phyloP scores from a whole-genome alignment of 1,284 basidiomycete genomes.

The Microbotryum intermedium region DNA sequence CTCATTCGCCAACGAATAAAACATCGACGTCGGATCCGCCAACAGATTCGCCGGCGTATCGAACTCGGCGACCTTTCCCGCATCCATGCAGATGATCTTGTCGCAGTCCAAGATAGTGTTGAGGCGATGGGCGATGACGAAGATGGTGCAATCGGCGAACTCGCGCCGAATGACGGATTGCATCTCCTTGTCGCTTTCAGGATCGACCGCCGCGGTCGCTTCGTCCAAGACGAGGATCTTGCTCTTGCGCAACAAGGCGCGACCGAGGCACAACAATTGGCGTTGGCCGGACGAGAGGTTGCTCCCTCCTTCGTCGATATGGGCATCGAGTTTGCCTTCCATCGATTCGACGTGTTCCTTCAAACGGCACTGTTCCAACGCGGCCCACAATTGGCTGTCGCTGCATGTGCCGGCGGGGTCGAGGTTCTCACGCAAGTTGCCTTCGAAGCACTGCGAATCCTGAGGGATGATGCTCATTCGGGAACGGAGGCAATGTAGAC shows the following conservation, averaged over 20 bases:
- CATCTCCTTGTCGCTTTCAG: slow-evolving; percentile 27
- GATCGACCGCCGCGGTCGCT: slow-evolving; percentile 38
- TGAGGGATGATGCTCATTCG: slow-evolving; percentile 85
- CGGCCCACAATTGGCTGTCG: slow-evolving; percentile 24
- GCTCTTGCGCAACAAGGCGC: slow-evolving; percentile 60
- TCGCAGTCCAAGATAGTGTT: slow-evolving; percentile 32
- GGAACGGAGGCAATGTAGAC: slow-evolving; percentile 62
- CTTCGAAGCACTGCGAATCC: slow-evolving; percentile 34
- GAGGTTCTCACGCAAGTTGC: slow-evolving; percentile 42
- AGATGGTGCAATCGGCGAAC: slow-evolving; percentile 24
- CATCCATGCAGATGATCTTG: slow-evolving; percentile 37
- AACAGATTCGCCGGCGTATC: slow-evolving; percentile 30
- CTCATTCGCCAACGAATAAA: slow-evolving; percentile 11
- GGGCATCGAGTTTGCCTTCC: slow-evolving; percentile 30
- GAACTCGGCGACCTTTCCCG: slow-evolving; percentile 30
- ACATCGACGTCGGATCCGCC: slow-evolving; percentile 4
- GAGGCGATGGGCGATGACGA: slow-evolving; percentile 26
- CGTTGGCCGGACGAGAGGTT: slow-evolving; percentile 78
- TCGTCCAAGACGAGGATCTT: slow-evolving; percentile 82
- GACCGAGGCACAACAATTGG: slow-evolving; percentile 45
- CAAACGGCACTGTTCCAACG: slow-evolving; percentile 18
- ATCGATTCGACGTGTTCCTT: slow-evolving; percentile 27
- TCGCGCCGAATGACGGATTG: slow-evolving; percentile 33
- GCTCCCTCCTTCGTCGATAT: slow-evolving; percentile 31
- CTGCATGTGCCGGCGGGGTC: slow-evolving; percentile 26